Evolutionary conservation across 2,329 filamentous ascomycete genomes (phyloP).

Genomic region (Rugonectria rugulosa): DNA sequence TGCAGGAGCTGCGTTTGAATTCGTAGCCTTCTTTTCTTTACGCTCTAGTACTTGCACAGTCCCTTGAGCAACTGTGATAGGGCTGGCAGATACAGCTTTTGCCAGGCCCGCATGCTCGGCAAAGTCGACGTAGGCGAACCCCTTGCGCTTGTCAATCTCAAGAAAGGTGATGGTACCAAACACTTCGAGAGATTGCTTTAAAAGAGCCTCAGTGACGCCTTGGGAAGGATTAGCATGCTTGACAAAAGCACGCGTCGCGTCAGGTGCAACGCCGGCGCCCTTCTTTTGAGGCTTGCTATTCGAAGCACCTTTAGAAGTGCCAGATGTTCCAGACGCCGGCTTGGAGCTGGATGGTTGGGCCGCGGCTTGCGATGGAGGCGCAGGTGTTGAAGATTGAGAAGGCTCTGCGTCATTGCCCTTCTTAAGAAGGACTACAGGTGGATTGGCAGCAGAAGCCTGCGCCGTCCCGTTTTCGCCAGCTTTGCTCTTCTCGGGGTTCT

Average conservation of each 20-base stretch:
- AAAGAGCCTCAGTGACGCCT: slow-evolving; percentile 83
- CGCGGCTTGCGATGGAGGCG: slow-evolving; percentile 37
- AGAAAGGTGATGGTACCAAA: slow-evolving; percentile 82
- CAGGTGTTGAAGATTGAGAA: slow-evolving; percentile 34
- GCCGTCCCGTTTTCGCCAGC: slow-evolving; percentile 29
- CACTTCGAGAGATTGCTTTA: slow-evolving; percentile 75
- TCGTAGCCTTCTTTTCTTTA: slow-evolving; percentile 64
- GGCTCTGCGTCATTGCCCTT: slow-evolving; percentile 43
- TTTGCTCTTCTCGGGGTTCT: slow-evolving; percentile 47
- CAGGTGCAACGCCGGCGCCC: slow-evolving; percentile 40
- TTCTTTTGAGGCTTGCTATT: slow-evolving; percentile 47
- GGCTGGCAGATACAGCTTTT: slow-evolving; percentile 83
- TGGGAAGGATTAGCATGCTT: slow-evolving; percentile 90
- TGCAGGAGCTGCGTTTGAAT: slow-evolving; percentile 18
- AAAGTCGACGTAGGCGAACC: slow-evolving; percentile 94
- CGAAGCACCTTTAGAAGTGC: slow-evolving; percentile 29
- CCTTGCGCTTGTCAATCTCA: slow-evolving; percentile 94
- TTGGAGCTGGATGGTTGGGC: slow-evolving; percentile 41
- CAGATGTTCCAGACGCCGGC: slow-evolving; percentile 24
- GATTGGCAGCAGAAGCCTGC: slow-evolving; percentile 36
- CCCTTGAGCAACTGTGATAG: slow-evolving; percentile 82
- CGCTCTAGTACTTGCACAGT: slow-evolving; percentile 87
- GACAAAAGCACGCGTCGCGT: slow-evolving; percentile 74
- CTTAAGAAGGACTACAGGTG: slow-evolving; percentile 53
- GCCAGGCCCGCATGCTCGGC: slow-evolving; percentile 73